Conservation (phyloP, 2,329 filamentous ascomycete species). For the Alternaria arborescens region DNA sequence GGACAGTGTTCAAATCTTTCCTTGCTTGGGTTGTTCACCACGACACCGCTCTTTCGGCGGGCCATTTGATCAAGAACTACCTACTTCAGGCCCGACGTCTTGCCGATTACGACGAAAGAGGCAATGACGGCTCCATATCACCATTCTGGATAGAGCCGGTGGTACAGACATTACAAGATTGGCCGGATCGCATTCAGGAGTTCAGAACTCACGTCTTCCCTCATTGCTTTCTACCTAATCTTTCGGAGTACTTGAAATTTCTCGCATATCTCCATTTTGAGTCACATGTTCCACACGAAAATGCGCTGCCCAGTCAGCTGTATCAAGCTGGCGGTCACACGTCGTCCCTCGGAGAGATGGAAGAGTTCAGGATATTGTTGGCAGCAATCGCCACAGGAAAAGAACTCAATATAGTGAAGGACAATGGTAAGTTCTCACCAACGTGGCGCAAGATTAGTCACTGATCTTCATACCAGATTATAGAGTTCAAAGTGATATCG, state of each 20-base stretch:
- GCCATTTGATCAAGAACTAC: slow-evolving; percentile 49
- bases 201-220: slow-evolving; percentile 59
- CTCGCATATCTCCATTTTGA: slow-evolving; percentile 51
- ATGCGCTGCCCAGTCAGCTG: slow-evolving; percentile 26
- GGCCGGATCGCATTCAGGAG: slow-evolving; percentile 50
- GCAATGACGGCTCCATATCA: slow-evolving; percentile 3
- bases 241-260: slow-evolving; percentile 52
- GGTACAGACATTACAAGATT: slow-evolving; percentile 39
- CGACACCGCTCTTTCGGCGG: slow-evolving; percentile 51
- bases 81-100: slow-evolving; percentile 39
- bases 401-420: slow-evolving; percentile 56
- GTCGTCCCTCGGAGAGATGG: slow-evolving; percentile 25
- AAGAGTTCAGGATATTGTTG: slow-evolving; percentile 48
- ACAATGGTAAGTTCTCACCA: slow-evolving; percentile 43
- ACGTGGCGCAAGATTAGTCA: background rate
- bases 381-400: slow-evolving; percentile 57
- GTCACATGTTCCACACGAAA: slow-evolving; percentile 34
- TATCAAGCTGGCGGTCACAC: slow-evolving; percentile 4
- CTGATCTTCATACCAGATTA: slow-evolving; percentile 30
- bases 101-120: slow-evolving; percentile 15
- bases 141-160: slow-evolving; percentile 53
- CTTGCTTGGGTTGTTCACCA: slow-evolving; percentile 52
- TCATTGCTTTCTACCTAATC: slow-evolving; percentile 54
- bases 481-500: slow-evolving; percentile 31
- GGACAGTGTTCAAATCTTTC: slow-evolving; percentile 37